Base-by-base conservation (phyloP, 805 yeast species). In the Debaryomyces castellii region DNA sequence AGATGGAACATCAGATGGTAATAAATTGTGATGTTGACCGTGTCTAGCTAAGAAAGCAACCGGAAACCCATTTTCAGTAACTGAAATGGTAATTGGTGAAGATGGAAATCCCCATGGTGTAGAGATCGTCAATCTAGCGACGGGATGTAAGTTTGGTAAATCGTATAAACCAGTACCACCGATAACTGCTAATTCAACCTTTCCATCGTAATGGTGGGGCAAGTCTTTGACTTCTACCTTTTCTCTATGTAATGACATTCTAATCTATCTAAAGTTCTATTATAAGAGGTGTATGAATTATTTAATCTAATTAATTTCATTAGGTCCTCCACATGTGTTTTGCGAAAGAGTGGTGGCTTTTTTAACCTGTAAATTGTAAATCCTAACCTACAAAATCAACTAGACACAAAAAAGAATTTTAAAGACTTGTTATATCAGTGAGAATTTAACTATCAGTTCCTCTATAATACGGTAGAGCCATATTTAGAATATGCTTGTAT, bases 81-180 rank as follows among this genome's bases (percentile, higher is more conserved):
- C 82, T n/a, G 96, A 85, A 50, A 94, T 83, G 40, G 97, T 91
- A 61, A 94, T 87, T 33, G 97, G 91, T 11, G 96, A 85, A 4
- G 97, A 90, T 18, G 99, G 97, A 54, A 77, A 79, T 9, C 99
- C 99, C 98, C 98, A 94, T 18, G 99, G 99, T 3, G 99, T 94
- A 16, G 86, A 78, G 47, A 90, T 69, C 12, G 89, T 81, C 35
- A 94, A 69, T 54, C 85, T 74, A 12, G 97, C 96, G 39, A 92
- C 96, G 3, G 96, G 95, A 40, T 83, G 78, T 45, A 94, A 74
- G 46, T 88, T 82, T 34, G 85, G 88, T 46, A 94, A 74, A 47
- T 88, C 87, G 73, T 94, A 94, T 24, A 94, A 78, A n/a, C 99
- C 99, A 4, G 99, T 94, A 34, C 99, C 99, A 34, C 99, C 99